These are phyloP conservation scores for Lactarius deliciosus DNA, from an alignment of 768 basidiomycete species.

Conservation along the genomic window DNA sequence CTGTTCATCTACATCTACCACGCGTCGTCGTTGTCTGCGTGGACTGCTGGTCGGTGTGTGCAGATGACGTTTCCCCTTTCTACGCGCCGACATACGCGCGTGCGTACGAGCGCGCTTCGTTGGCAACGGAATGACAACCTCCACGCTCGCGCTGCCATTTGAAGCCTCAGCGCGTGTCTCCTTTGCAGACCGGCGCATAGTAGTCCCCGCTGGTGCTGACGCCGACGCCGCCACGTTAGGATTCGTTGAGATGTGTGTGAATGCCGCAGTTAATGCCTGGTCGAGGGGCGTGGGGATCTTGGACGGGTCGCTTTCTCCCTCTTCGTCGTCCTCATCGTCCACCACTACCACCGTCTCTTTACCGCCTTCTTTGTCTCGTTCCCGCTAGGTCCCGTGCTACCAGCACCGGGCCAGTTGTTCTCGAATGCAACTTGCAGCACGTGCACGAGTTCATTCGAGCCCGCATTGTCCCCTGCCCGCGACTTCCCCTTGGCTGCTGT, in stretches of 20 bases:
- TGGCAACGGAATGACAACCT: neutral
- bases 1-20: too few relatives aligned
- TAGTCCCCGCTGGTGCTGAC: neutral
- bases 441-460: conserved; percentile 2
- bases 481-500: neutral
- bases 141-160: neutral
- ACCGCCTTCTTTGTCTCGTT: neutral
- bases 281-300: too few relatives aligned
- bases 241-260: conserved; percentile 12
- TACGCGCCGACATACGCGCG: too few relatives aligned
- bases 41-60: too few relatives aligned
- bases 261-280: too few relatives aligned
- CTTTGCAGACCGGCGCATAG: neutral
- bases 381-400: neutral
- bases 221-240: neutral
- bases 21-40: too few relatives aligned
- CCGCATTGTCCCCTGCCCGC: conserved; percentile 5
- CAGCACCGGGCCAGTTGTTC: conserved; percentile 5
- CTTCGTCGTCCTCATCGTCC: neutral
- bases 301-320: neutral
- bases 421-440: conserved; percentile 22
- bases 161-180: too few relatives aligned
- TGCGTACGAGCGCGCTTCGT: too few relatives aligned
- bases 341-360: neutral
- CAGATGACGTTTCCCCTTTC: too few relatives aligned